Conservation (phyloP, 129 eudicot species). For the Chrysanthemum lavandulifolium region DNA sequence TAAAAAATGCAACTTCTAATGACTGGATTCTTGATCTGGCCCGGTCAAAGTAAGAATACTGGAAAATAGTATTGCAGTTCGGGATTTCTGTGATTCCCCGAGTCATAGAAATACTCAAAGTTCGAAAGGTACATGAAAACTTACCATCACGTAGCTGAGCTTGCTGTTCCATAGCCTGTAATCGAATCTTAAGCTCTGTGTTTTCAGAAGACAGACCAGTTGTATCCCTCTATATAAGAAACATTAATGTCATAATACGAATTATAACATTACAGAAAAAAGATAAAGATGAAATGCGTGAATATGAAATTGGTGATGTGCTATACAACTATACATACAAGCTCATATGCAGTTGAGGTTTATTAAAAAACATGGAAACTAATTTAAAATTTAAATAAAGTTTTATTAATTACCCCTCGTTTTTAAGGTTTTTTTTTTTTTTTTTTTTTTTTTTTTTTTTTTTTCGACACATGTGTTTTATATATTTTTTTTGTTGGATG, state of each 20-base stretch:
- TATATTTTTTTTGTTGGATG: too few relatives aligned
- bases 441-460: too few relatives aligned
- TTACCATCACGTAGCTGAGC: slow-evolving; percentile 88
- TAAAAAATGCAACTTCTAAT: too few relatives aligned
- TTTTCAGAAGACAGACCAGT: slow-evolving; percentile 70
- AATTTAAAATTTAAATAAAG: too few relatives aligned
- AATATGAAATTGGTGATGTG: not conserved
- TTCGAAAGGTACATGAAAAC: slow-evolving; percentile 5
- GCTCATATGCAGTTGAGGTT: too few relatives aligned
- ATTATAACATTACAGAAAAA: not conserved
- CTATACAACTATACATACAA: not conserved
- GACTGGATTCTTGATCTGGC: too few relatives aligned
- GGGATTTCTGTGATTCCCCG: not conserved
- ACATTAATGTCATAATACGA: not conserved
- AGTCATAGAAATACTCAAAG: not conserved
- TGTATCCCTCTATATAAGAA: slow-evolving; percentile 72
- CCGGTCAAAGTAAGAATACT: too few relatives aligned
- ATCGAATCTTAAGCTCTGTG: slow-evolving; percentile 73
- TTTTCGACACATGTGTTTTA: too few relatives aligned
- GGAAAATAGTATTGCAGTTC: too few relatives aligned
- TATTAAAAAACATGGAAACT: too few relatives aligned
- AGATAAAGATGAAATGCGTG: not conserved
- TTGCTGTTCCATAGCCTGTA: slow-evolving; percentile 89
- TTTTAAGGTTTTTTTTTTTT: too few relatives aligned
- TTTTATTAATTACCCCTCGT: too few relatives aligned